Base-by-base conservation (phyloP, 345 rosid genomes). In the Brassica carinata region DNA sequence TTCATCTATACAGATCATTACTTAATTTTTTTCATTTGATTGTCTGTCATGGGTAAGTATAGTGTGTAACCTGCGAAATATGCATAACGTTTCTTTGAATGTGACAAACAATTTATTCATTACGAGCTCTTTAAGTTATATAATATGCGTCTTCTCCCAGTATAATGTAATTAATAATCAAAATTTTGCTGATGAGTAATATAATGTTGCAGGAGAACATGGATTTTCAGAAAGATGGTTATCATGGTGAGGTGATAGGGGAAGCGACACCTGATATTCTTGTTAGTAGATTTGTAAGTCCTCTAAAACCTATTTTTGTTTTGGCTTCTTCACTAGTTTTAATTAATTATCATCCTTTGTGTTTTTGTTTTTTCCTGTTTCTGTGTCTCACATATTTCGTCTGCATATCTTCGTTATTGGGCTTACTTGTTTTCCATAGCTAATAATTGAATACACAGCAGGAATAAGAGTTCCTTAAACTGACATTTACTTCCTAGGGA, bases 231-330 rank as follows among this genome's bases (percentile, higher is more conserved):
- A 89, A 85, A 78, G 98, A 95, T 85, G 97, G 96, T 43, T 93
- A 93, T 67, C 87, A 88, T 15, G 93, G 88, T 75, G 99, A 95
- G 85, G 87, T 93, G 53, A 85, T 93, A 48, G 98, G 94, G 55
- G 99, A 93, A 87, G 85, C 85, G 61, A 95, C 97, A 51, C 99
- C 99, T 36, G 99, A 95, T 69, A 92, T 86, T 83, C 84, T 95
- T 73, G 91, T 95, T 81, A 82, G 83, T 48, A 93, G 91, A 89
- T 89, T 93, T 88, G 99, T 95, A 91, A 31, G 99, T 86, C 79
- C 81, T 81, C 68, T 45, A 15, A 62, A 74, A 8, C 76, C n/a
- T 5, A 61, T 8, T 17, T 19, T 59, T 34, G 2, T 69, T 72
- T 19, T 64, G 29, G n/a, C 61, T 13, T 67, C 40, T 38, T 26